Percentiles rank a stretch among this genome's conserved stretches.
These are phyloP conservation scores for Aspergillus pseudoviridinutans DNA, from an alignment of 2,329 filamentous ascomycete species.

Conservation along the genomic window DNA sequence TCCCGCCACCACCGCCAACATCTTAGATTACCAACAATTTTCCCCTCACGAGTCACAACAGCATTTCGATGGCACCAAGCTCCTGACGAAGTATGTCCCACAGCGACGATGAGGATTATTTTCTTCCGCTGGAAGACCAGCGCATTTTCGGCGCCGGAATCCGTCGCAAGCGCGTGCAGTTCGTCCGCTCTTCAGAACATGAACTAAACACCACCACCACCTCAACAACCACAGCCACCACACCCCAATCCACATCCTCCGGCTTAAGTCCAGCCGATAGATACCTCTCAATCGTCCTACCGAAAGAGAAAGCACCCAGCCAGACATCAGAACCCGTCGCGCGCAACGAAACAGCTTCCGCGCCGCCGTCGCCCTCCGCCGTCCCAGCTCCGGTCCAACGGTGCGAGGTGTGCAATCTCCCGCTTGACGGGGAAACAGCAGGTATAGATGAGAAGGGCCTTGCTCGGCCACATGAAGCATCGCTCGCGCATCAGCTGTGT, in stretches of 20 bases:
- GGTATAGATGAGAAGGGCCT: not conserved
- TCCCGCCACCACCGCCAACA: constrained; percentile 14
- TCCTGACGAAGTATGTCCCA: constrained; percentile 20
- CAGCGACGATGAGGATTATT: constrained; percentile 54
- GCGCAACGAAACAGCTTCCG: not conserved
- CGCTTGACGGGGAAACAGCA: constrained; percentile 30
- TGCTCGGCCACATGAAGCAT: constrained; percentile 44
- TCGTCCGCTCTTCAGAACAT: constrained; percentile 51
- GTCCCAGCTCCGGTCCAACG: not conserved
- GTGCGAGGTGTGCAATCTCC: constrained; percentile 61
- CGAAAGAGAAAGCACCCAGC: constrained; percentile 12
- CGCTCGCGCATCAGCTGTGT: constrained; percentile 54
- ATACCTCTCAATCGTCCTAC: constrained; percentile 48
- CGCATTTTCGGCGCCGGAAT: constrained; percentile 61
- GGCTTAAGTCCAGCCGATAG: constrained; percentile 33
- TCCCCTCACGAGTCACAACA: not conserved
- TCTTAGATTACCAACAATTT: constrained; percentile 3
- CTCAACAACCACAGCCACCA: constrained; percentile 19
- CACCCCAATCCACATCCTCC: constrained; percentile 16
- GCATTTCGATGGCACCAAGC: not conserved
- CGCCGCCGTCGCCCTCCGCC: constrained; percentile 9
- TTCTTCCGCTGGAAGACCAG: constrained; percentile 55
- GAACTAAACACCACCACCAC: constrained; percentile 23
- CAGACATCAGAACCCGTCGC: not conserved
- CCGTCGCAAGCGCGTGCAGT: constrained; percentile 57